Conservation (phyloP, 2,329 filamentous ascomycete genomes). For the Xylaria hypoxylon region DNA sequence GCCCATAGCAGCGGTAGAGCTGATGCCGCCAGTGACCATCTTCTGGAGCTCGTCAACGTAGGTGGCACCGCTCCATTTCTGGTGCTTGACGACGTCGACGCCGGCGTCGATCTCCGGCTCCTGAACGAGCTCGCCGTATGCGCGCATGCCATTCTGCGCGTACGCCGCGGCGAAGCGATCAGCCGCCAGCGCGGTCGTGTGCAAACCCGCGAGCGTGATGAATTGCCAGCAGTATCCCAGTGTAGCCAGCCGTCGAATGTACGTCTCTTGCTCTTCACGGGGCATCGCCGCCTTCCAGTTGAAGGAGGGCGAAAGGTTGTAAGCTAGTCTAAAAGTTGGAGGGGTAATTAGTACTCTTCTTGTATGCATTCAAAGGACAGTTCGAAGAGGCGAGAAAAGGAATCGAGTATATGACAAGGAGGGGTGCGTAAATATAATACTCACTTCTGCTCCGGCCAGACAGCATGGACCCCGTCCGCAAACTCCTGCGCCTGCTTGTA, state of each 20-base stretch:
- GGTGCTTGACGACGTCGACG: conserved; percentile 96
- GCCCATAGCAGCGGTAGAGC: conserved; percentile 94
- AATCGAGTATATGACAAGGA: not conserved
- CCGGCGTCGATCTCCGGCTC: conserved; percentile 94
- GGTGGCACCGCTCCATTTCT: conserved; percentile 97
- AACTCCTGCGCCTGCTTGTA: conserved; percentile 93
- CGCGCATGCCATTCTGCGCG: conserved; percentile 86
- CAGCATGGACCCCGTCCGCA: conserved; percentile 90
- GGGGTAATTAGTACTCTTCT: conserved; percentile 1
- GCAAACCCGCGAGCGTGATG: conserved; percentile 97
- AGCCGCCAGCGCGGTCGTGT: conserved; percentile 93
- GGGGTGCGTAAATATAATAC: conserved; percentile 49
- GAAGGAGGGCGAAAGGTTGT: conserved; percentile 98
- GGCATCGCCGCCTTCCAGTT: conserved; percentile 99
- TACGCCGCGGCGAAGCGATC: conserved; percentile 90
- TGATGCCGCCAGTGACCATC: conserved; percentile 96
- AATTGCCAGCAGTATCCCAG: conserved; percentile 99
- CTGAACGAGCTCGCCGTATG: conserved; percentile 96
- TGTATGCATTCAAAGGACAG: conserved; percentile 3
- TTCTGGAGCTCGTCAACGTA: conserved; percentile 96
- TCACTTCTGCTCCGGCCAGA: conserved; percentile 96
- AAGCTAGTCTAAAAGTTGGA: conserved; percentile 77
- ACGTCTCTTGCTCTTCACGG: conserved; percentile 92
- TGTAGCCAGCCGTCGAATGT: conserved; percentile 86
- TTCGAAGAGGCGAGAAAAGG: conserved; percentile 2